Evolutionary conservation across 352 stramenopile species (phyloP).

Genomic region (Globisporangium spiculum): DNA sequence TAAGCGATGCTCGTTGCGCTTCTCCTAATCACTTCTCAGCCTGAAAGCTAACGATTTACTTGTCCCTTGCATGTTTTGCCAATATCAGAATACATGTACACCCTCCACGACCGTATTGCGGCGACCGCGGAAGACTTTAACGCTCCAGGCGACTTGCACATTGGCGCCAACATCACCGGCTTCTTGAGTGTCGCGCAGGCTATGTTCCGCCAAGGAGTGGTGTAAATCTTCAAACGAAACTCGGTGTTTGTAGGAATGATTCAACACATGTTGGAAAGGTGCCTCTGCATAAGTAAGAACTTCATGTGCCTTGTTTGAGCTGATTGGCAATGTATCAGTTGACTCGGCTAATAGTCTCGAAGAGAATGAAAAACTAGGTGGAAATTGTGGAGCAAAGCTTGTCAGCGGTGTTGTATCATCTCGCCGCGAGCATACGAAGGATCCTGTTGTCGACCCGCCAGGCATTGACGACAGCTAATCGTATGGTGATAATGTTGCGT

Average conservation of each 20-base stretch:
- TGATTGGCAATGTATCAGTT: not conserved
- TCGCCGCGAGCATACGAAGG: not conserved
- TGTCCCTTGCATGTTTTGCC: conserved; percentile 12
- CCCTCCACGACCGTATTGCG: conserved; percentile 68
- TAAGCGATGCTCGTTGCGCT: conserved; percentile 15
- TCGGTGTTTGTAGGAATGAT: conserved; percentile 7
- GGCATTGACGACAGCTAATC: not conserved
- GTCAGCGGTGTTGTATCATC: not conserved
- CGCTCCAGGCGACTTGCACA: conserved; percentile 67
- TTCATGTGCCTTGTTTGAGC: not conserved
- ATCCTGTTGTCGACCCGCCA: not conserved
- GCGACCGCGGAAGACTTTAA: conserved; percentile 78
- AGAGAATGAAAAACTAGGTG: not conserved
- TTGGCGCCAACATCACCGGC: conserved; percentile 95
- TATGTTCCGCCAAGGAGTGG: conserved; percentile 96
- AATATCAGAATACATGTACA: conserved; percentile 72
- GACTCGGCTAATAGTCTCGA: not conserved
- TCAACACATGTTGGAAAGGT: not conserved
- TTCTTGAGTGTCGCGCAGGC: conserved; percentile 97
- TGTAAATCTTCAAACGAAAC: conserved; percentile 62
- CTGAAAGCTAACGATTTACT: not conserved
- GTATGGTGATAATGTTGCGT: not conserved
- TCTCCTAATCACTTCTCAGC: not conserved
- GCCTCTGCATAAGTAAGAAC: not conserved
- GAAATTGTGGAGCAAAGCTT: not conserved